Evolutionary conservation across 176 grass and related monocot genomes (phyloP), one percentile per base, ranked within the genome.

Genomic region (Eragrostis nindensis): DNA sequence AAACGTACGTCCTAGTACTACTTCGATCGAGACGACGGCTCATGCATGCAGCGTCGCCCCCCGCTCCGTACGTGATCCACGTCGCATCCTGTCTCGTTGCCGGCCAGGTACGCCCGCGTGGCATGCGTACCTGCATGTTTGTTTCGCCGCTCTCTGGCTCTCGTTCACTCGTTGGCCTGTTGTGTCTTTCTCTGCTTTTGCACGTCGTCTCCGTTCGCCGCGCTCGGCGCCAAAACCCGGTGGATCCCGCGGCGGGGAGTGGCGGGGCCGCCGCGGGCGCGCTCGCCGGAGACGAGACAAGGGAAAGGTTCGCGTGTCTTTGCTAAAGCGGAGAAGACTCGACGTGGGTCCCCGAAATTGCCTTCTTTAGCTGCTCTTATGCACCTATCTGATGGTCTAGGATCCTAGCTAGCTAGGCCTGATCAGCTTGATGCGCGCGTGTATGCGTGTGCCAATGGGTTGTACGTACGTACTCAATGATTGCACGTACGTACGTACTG

Each of bases 81-180:
- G 57, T 79, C 86, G 49, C 68, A 41, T 78, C 74, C 21, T 73
- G 80, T 71, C 62, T 32, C 64, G 29, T 47, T 41, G 38, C 27
- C 30, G 54, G 26, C 12, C 40, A n/a, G 45, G 9, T 54, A 54
- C 21, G 52, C 53, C 18, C 49, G 5, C 16, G 18, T 16, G 49
- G 5, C 42, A 44, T 44, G 42, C 42, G 42, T 44, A 44, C 9
- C n/a, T n/a, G n/a, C n/a, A n/a, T n/a, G n/a, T n/a, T 36, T 36
- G 32, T 2, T 36, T 36, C 32, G 32, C 32, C 32, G 32, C 32
- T 36, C 1, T 1, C 32, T 36, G n/a, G n/a, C 32, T 36, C 32
- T 36, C 32, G 32, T 4, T 36, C n/a, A n/a, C n/a, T n/a, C n/a
- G n/a, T n/a, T n/a, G n/a, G n/a, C 32, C 32, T 4, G 32, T 36